Evolutionary conservation across 2,329 filamentous ascomycete genomes (phyloP), one percentile per base, ranked within the genome.

Genomic region (Cladophialophora carrionii): DNA sequence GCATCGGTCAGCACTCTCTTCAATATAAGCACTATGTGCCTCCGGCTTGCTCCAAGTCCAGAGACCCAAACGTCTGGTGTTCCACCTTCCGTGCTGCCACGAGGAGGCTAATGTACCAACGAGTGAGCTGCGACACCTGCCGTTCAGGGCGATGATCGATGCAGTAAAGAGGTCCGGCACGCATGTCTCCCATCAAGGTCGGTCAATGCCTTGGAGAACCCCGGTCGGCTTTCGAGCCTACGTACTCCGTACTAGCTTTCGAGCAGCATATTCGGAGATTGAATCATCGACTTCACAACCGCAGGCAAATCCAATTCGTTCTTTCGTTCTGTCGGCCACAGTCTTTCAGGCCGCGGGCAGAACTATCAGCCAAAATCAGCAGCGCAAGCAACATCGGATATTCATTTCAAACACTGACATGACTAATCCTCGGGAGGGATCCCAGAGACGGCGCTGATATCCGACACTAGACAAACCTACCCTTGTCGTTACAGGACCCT

Each of bases 1-100:
- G 51, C 41, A 61, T 37, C 22, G 26, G 51, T 64, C 34, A 67
- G 57, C 65, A 62, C 53, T 43, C 54, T 67, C 48, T 62, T 62
- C 26, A 48, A 59, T 24, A 64, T 59, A 62, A 61, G 65, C 65
- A 64, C 62, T 61, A 55, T 37, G 9, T 57, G 41, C 57, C 51
- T 56, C 56, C 31, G 32, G n/a, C 46, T 48, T 61, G 20, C 32
- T 61, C 48, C 31, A 53, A 22, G 57, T 43, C 57, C 14, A 29
- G 31, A 26, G 1, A 53, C 29, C 34, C 41, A 26, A 17, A 34
- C 43, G 4, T 48, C 26, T 49, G 41, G n/a, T 51, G 43, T 29
- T 57, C 34, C 48, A 41, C 37, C 37, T 32, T 22, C 64, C 64
- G 31, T 57, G 48, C 41, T 37, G 61, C 62, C 65, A 67, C 62